Evolutionary conservation across 139 green algal species (phyloP), one percentile per base, ranked within the genome.

Genomic region (Microglena sp.): DNA sequence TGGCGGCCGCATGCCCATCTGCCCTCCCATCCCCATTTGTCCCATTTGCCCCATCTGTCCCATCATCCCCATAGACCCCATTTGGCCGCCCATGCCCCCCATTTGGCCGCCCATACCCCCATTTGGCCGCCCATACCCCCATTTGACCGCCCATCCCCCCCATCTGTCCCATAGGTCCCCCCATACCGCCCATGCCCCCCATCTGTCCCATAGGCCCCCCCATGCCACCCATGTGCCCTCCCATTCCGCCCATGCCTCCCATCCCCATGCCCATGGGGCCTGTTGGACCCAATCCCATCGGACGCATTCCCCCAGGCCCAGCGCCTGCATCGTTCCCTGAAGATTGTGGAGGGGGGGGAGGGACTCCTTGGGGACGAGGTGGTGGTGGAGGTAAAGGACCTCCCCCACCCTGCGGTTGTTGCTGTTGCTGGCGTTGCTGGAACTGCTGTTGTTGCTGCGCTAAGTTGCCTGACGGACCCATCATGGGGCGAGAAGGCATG

Each of bases 11-110:
- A 57, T 60, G 18, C 55, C 55, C 30, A 15, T 27, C 40, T 26
- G 21, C n/a, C 45, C 46, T 15, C 50, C 50, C 68, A 75, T 75
- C 46, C 68, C 64, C 70, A 76, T 76, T 24, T n/a, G 27, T 2
- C 44, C 62, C 64, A 60, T 50, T 24, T 45, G 70, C 24, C 28
- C 8, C 62, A 70, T 71, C 3, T 35, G 34, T 64, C 29, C 28
- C 56, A 63, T 63, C 28, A 28, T 18, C 6, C 7, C 6, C 50
- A 59, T 59, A 35, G 53, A 62, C 18, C 50, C 64, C 64, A 70
- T 70, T 18, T 33, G 64, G 4, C 56, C 40, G 27, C 55, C 40
- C 67, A 73, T 73, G 2, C 60, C 58, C 4, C 61, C 45, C 28
- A 67, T 67, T 24, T 43, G 57, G 1, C 66, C 66, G 21, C 56